Conservation (phyloP, 331 rosid genomes). For the Arachis monticola region DNA sequence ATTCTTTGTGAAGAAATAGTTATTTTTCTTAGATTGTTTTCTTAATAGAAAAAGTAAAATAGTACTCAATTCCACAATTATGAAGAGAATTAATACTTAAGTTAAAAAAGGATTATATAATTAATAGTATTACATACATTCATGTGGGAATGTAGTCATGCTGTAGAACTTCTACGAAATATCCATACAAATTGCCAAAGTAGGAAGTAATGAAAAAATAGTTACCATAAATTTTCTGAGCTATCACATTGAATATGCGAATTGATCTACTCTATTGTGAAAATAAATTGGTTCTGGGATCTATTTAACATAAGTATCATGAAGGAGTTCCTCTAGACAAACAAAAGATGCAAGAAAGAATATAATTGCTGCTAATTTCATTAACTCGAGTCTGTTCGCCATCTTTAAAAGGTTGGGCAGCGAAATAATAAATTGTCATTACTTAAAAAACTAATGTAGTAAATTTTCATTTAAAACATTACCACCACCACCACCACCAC, state of each 20-base stretch:
- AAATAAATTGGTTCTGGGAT: slow-evolving; percentile 51
- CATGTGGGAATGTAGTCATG: slow-evolving; percentile 16
- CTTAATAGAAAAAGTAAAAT: slow-evolving; percentile 8
- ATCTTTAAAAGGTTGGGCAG: slow-evolving; percentile 33
- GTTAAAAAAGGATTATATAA: slow-evolving; percentile 9
- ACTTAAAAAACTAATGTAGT: slow-evolving; percentile 10
- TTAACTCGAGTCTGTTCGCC: slow-evolving; percentile 35
- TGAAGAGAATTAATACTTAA: slow-evolving; percentile 4
- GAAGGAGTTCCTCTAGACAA: slow-evolving; percentile 44
- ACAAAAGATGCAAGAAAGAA: slow-evolving; percentile 12
- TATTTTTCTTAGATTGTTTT: neutral
- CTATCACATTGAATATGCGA: slow-evolving; percentile 51
- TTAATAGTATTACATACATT: slow-evolving; percentile 18
- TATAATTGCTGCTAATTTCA: slow-evolving; percentile 35
- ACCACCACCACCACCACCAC: neutral
- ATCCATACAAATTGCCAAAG: slow-evolving; percentile 11
- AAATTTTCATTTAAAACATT: slow-evolving; percentile 7
- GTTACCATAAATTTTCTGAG: slow-evolving; percentile 52
- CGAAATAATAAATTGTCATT: slow-evolving; percentile 26
- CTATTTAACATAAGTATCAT: slow-evolving; percentile 36
- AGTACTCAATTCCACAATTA: neutral
- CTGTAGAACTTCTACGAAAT: slow-evolving; percentile 17
- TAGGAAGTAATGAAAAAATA: slow-evolving; percentile 19
- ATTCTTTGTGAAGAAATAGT: slow-evolving; percentile 2
- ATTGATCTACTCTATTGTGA: slow-evolving; percentile 42